Evolutionary conservation across 768 basidiomycete species (phyloP).

Genomic region (Mycena chlorophos): DNA sequence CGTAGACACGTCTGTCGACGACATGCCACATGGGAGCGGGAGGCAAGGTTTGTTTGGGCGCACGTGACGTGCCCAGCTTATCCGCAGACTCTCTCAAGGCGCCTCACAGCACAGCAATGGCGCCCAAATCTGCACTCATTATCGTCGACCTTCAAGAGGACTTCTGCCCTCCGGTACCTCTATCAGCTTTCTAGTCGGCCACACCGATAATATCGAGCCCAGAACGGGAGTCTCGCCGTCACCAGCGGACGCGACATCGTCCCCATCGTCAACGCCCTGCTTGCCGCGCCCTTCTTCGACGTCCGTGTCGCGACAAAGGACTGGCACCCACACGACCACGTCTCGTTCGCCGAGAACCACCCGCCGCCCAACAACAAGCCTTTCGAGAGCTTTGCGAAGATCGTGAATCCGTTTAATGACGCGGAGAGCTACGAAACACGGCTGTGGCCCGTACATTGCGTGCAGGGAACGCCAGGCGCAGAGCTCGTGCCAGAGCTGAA

Average conservation of each 20-base stretch:
- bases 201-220: background rate
- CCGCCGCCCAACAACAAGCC: conserved; percentile 24
- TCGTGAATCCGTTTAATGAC: conserved; percentile 38
- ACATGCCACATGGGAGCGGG: too few species aligned
- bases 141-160: conserved; percentile 71
- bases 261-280: conserved; percentile 45
- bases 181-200: background rate
- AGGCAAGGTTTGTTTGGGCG: too few species aligned
- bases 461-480: conserved; percentile 52
- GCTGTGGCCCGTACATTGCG: conserved; percentile 74
- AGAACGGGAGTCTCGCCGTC: conserved; percentile 59
- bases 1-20: too few species aligned
- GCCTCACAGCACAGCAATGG: too few species aligned
- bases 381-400: conserved; percentile 22
- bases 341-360: conserved; percentile 57
- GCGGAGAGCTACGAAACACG: conserved; percentile 41
- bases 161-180: conserved; percentile 46
- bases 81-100: too few species aligned
- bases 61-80: too few species aligned
- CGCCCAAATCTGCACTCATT: background rate
- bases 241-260: conserved; percentile 51
- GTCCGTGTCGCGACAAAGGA: conserved; percentile 45
- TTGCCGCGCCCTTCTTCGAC: conserved; percentile 49
- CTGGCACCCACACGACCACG: conserved; percentile 49
- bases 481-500: conserved; percentile 49